Evolutionary conservation across 495 filamentous ascomycete species (phyloP).

Genomic region (Daldinia grandis): DNA sequence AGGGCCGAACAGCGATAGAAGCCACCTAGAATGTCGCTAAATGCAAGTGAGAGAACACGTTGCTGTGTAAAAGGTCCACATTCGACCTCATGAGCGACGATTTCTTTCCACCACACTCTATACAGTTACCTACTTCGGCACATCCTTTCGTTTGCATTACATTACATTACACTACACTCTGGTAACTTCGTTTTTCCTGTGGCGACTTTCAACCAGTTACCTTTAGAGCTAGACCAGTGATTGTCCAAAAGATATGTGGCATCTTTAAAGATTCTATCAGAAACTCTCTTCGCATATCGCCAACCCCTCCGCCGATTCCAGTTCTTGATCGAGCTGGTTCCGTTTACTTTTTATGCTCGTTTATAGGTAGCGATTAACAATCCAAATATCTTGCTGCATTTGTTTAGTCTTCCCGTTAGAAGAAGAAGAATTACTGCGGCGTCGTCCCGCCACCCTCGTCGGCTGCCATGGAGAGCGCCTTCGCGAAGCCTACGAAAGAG

Average conservation of each 20-base stretch:
- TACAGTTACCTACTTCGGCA: slow-evolving; percentile 13
- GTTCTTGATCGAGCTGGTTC: slow-evolving; percentile 9
- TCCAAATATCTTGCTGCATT: slow-evolving; percentile 7
- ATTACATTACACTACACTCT: background rate
- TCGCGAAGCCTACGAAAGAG: slow-evolving; percentile 70
- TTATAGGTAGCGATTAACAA: slow-evolving; percentile 22
- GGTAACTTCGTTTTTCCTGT: slow-evolving; percentile 17
- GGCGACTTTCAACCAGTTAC: slow-evolving; percentile 24
- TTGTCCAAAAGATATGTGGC: slow-evolving; percentile 46
- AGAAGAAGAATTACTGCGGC: slow-evolving; percentile 15
- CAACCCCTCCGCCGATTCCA: slow-evolving; percentile 22
- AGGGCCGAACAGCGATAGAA: slow-evolving; percentile 20
- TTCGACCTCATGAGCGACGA: slow-evolving; percentile 29
- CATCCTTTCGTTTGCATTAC: slow-evolving; percentile 21
- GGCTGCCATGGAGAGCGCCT: slow-evolving; percentile 79
- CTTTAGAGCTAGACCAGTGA: background rate
- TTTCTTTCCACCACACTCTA: slow-evolving; percentile 36
- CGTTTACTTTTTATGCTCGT: slow-evolving; percentile 17
- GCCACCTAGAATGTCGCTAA: slow-evolving; percentile 10
- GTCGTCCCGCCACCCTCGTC: slow-evolving; percentile 9
- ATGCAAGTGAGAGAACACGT: slow-evolving; percentile 45
- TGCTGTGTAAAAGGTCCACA: slow-evolving; percentile 38
- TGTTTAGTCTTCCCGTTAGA: slow-evolving; percentile 11
- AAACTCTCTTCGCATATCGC: slow-evolving; percentile 22
- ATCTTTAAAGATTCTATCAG: slow-evolving; percentile 36